Conservation (phyloP, 179 eudicot genomes). For the Vitellaria paradoxa region DNA sequence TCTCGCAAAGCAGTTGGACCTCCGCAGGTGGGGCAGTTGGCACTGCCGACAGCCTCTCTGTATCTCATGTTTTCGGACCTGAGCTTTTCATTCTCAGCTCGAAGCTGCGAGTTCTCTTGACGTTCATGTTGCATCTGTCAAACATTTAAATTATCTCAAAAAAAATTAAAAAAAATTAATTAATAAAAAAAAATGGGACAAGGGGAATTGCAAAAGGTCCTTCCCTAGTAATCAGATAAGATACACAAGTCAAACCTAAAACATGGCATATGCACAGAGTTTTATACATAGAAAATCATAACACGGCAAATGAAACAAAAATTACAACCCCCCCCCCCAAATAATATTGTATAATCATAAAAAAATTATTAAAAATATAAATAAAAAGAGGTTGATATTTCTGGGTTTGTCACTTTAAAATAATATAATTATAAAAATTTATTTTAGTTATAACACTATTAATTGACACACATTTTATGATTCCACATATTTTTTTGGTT, state of each 20-base stretch:
- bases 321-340: too few relatives aligned
- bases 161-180: background rate
- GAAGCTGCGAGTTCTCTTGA: conserved; percentile 30
- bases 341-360: too few relatives aligned
- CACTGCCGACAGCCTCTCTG: conserved; percentile 28
- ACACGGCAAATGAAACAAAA: too few relatives aligned
- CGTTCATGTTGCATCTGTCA: conserved; percentile 42
- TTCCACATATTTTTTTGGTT: too few relatives aligned
- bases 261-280: background rate
- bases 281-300: background rate
- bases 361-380: too few relatives aligned
- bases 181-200: background rate
- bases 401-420: too few relatives aligned
- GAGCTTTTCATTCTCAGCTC: conserved; percentile 36
- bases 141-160: background rate
- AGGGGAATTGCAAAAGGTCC: background rate
- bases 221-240: background rate
- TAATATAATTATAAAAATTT: too few relatives aligned
- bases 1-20: conserved; percentile 35
- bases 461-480: too few relatives aligned
- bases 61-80: conserved; percentile 36
- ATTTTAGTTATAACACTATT: too few relatives aligned
- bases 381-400: too few relatives aligned
- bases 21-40: conserved; percentile 40
- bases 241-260: background rate